Percentiles rank a stretch among this genome's conserved stretches.
Evolutionary conservation across 2,329 filamentous ascomycete genomes (phyloP).

Genomic region (Sclerotiophoma versabilis): DNA sequence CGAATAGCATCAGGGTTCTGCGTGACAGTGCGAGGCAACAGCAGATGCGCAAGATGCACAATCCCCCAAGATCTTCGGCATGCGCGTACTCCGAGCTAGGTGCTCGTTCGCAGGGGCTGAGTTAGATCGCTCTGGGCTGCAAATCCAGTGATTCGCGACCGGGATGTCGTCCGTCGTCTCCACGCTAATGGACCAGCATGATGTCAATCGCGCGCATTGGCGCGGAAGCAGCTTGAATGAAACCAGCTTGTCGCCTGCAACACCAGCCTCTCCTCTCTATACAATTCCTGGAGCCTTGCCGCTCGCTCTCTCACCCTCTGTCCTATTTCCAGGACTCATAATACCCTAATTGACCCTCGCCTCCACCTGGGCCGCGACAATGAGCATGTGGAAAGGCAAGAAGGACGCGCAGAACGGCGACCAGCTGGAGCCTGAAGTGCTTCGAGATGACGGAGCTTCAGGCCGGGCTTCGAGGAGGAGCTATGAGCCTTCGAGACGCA

Average conservation of each 20-base stretch:
- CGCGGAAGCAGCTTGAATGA: slow-evolving; percentile 13
- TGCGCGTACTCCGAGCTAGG: neutral
- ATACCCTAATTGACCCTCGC: slow-evolving; percentile 20
- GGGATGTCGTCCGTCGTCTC: slow-evolving; percentile 15
- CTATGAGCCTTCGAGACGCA: slow-evolving; percentile 37
- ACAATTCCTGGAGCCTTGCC: slow-evolving; percentile 6
- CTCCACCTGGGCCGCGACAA: slow-evolving; percentile 23
- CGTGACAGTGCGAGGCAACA: neutral
- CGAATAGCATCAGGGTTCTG: neutral
- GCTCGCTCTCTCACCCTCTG: neutral
- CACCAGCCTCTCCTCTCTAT: slow-evolving; percentile 14
- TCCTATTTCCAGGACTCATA: neutral
- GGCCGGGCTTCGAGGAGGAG: slow-evolving; percentile 37
- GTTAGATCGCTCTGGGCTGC: slow-evolving; percentile 8
- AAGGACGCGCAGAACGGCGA: slow-evolving; percentile 55
- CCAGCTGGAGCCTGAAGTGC: slow-evolving; percentile 31
- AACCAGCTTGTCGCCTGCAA: slow-evolving; percentile 17
- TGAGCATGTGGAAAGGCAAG: slow-evolving; percentile 64
- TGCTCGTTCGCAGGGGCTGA: neutral
- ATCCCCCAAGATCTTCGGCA: neutral
- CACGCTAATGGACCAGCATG: slow-evolving; percentile 5
- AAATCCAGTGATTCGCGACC: slow-evolving; percentile 19
- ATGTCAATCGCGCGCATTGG: slow-evolving; percentile 9
- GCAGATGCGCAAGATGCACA: neutral
- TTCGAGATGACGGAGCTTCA: slow-evolving; percentile 33